Base-by-base conservation (phyloP, 768 basidiomycete genomes). In the Suillus placidus region DNA sequence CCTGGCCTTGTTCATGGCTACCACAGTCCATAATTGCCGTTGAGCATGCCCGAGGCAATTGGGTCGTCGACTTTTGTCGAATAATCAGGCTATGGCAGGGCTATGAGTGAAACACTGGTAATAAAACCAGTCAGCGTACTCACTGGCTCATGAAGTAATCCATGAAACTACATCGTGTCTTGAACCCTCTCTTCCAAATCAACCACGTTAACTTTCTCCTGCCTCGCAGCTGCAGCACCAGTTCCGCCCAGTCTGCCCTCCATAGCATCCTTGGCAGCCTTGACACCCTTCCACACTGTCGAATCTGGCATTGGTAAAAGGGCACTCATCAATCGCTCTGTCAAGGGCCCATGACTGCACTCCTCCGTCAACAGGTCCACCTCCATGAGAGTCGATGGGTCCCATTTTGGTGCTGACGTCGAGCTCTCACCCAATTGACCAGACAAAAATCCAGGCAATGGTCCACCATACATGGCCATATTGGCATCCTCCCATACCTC, bases 401-500 rank as follows among this genome's bases (percentile, higher is more conserved):
- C 92, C 91, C 92, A 94, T 69, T 87, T 90, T 5, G 89, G 88
- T 40, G 85, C 72, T 6, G 88, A 60, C 18, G 62, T 63, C 10
- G 65, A 56, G n/a, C 73, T 64, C 16, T 76, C 76, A 32, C 64
- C 69, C 32, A 78, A 77, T 40, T 80, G 79, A 37, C 76, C 72
- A 23, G 81, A 74, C n/a, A 77, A 76, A 37, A 82, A 79, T 8
- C 79, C 77, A 10, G 82, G 79, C 26, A 83, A 68, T 34, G 82
- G 78, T 6, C 73, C 74, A 34, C 81, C 82, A 63, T 82, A 80
- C n/a, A 83, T 63, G 13, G 81, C 81, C 9, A 81, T 83, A 75
- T 99, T 97, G 73, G 94, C 89, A 71, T 97, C 95, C 68, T 96
- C 96, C 96, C 97, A 99, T 0, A 90, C 83, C 61, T 97, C 93